These are phyloP conservation scores for Spathaspora girioi DNA, from an alignment of 805 yeast species.

Conservation along the genomic window DNA sequence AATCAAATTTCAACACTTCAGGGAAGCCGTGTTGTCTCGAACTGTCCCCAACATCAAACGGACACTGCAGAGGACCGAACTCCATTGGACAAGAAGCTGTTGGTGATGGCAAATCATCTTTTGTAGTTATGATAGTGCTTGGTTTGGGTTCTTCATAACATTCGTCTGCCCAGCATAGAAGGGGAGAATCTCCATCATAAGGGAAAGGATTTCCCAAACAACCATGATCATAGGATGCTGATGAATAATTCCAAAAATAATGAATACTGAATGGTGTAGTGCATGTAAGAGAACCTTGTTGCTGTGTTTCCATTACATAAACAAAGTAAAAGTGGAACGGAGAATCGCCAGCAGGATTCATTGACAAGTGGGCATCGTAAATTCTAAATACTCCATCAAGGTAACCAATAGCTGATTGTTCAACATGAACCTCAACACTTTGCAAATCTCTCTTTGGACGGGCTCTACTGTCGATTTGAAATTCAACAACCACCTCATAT, in stretches of 20 bases:
- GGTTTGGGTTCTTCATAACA: not conserved
- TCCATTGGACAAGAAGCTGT: not conserved
- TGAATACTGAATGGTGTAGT: not conserved
- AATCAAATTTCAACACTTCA: not conserved
- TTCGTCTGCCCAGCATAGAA: not conserved
- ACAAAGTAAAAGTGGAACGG: not conserved
- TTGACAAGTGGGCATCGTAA: not conserved
- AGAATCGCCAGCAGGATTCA: not conserved
- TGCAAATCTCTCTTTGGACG: not conserved
- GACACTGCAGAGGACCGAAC: not conserved
- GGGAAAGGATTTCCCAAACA: not conserved
- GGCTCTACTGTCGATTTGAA: not conserved
- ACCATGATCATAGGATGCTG: not conserved
- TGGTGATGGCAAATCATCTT: not conserved
- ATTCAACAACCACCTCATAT: not conserved
- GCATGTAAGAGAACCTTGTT: not conserved
- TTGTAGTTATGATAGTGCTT: not conserved
- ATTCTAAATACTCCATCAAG: not conserved
- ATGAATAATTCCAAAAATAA: not conserved
- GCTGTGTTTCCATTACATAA: not conserved
- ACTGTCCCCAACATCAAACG: not conserved
- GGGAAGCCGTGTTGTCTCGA: not conserved
- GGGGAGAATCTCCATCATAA: not conserved
- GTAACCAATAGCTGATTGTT: not conserved
- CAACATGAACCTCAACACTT: not conserved